Base-by-base conservation (phyloP, 805 yeast genomes). In the Hanseniaspora taiwanica region DNA sequence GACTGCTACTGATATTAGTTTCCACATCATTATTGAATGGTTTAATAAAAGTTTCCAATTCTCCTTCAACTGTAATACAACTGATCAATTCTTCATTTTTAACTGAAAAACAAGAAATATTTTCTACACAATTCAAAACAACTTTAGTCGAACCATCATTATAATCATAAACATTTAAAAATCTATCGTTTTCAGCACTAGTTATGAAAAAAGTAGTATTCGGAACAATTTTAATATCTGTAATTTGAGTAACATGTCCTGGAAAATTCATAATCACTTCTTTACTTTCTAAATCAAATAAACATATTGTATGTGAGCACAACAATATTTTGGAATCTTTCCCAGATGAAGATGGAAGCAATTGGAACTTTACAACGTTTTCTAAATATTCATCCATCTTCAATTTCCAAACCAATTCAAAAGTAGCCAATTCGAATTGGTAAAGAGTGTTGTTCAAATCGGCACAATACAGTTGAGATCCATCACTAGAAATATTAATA, bases 121-220 rank as follows among this genome's bases (percentile, higher is more conserved):
- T 72, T 13, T 84, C 66, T 46, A 79, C 81, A 3, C 87, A 68
- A 13, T 81, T 86, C 42, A 84, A 70, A 2, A 86, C 81, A 2
- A 78, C 65, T 40, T 55, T 56, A 3, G 73, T 53, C 21, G 60
- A 53, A n/a, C 64, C 54, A 3, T 55, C 41, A 3, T 44, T 36
- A 36, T 63, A 59, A 24, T 65, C 59, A 53, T 80, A 78, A 27
- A 81, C 63, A 55, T 84, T 84, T 48, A 86, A 68, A 56, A 83
- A 85, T 48, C 96, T 71, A 57, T 87, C 97, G 44, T 78, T 78
- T 27, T 65, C 64, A 1, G 96, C 93, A 39, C 80, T 71, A 1
- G 91, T 78, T 34, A 82, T 57, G 49, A 85, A 74, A 9, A 78
- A 58, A 10, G 74, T 58, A 17, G 29, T 33, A 7, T 12, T 13